Evolutionary conservation across 2,329 filamentous ascomycete genomes (phyloP), one percentile per base, ranked within the genome.

Genomic region (Davidsoniella eucalypti): DNA sequence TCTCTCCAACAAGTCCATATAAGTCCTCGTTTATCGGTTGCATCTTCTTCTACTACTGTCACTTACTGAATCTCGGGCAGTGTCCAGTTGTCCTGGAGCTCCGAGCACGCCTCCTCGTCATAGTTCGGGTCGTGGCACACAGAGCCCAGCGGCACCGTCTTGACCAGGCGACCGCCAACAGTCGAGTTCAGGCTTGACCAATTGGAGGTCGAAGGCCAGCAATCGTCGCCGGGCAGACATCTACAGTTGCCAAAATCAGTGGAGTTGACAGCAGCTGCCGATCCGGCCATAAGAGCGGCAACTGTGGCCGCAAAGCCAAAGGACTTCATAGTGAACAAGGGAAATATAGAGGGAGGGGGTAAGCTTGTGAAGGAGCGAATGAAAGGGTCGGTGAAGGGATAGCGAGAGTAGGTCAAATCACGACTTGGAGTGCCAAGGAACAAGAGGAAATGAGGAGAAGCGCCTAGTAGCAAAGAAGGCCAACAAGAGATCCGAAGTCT

Each of bases 161-260:
- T 64, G 40, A 80, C 63, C 25, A 80, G 61, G 4, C 62, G 64
- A 1, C 72, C 74, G 18, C 63, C 61, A 2, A 79, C 62, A 1
- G 74, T 69, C 12, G 58, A 49, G 56, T 80, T 78, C 47, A 81
- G 67, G 0, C 57, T 50, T 5, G 61, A 55, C 76, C 76, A 81
- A 4, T 61, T 59, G 1, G 56, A 43, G 0, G 55, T 18, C 0
- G 61, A 60, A 0, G 77, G 77, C 75, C 76, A 82, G 57, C 66
- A 69, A 1, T 54, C n/a, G 51, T 78, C 71, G 14, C 67, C 69
- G 0, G 76, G 75, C 38, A 71, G 64, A 59, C 66, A 69, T 10
- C 65, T 64, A 56, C 70, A 73, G 21, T 44, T 38, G 45, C 33
- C 38, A 17, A n/a, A 40, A 26, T 25, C 40, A 17, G 45, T 44